Evolutionary conservation across 257 asterid genomes (phyloP).

Genomic region (Anisodus acutangulus): DNA sequence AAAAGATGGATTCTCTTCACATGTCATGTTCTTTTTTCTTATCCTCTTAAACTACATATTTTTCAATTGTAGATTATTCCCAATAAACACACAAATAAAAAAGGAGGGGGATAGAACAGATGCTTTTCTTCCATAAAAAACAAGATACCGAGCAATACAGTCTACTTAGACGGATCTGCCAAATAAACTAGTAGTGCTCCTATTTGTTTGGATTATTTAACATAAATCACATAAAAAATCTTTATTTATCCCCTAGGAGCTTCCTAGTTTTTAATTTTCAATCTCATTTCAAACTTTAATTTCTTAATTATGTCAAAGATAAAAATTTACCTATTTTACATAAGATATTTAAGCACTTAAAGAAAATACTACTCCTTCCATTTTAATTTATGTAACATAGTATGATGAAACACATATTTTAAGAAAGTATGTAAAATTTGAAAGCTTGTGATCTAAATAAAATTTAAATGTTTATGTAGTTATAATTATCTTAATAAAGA

Average conservation of each 20-base stretch:
- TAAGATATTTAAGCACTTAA: not conserved
- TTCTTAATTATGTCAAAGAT: not conserved
- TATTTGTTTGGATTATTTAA: not conserved
- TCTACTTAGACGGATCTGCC: not conserved
- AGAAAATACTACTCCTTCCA: no score
- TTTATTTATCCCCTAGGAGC: not conserved
- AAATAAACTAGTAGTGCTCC: not conserved
- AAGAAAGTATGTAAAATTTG: no score
- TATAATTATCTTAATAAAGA: no score
- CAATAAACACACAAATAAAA: not conserved
- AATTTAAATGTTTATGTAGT: no score
- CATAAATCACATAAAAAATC: not conserved
- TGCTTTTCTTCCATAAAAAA: not conserved
- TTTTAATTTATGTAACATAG: not conserved
- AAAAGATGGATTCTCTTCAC: not conserved
- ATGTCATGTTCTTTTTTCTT: not conserved
- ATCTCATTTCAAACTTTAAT: not conserved
- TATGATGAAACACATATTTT: not conserved
- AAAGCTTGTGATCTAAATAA: no score
- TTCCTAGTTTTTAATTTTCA: not conserved
- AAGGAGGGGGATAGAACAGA: not conserved
- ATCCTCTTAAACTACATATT: not conserved
- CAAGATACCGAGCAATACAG: not conserved
- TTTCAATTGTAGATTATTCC: not conserved
- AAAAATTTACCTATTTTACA: not conserved